Base-by-base conservation (phyloP, 768 basidiomycete species). In the Hericium alpestre region DNA sequence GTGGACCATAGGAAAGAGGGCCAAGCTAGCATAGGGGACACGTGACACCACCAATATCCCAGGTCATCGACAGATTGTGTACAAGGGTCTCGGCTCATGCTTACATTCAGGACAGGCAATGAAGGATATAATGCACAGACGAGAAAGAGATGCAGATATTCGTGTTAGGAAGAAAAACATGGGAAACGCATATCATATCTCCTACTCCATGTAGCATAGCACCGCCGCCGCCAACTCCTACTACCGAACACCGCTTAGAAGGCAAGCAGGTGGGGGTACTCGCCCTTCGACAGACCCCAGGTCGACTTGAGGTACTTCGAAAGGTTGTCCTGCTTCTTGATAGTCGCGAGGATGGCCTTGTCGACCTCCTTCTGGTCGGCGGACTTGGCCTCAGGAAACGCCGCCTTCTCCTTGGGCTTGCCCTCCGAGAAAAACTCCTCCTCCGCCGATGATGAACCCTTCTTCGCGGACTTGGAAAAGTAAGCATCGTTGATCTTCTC, bases 351-450 rank as follows among this genome's bases (percentile, higher is more conserved):
- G 65, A 99, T 73, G 46, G 78, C 80, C 69, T 79, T 79, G 74
- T 94, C 93, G 58, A 92, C 73, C 61, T 76, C 81, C 80, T 94
- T 96, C 79, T 99, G 96, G 73, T 91, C 91, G 55, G 82, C 79
- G 51, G 88, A 82, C 79, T 91, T 93, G 68, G 88, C 80, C 66
- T 86, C 88, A 22, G 94, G 84, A 74, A 92, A 82, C 16, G 87
- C 73, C 67, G 87, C 87, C 77, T 92, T 94, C 68, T 80, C 80
- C 75, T 93, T 92, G 62, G 88, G 88, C 76, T 90, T 90, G 69
- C 92, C 93, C 64, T 88, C 91, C 68, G 85, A 82, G 70, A 99
- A 98, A 80, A 98, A 99, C 72, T 97, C 95, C 64, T 86, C 87
- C 79, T 99, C 96, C 62, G 93, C 92, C 56, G 92, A 90, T 61